Evolutionary conservation across 306 rosid species (phyloP).

Genomic region (Cicer chorassanicum): DNA sequence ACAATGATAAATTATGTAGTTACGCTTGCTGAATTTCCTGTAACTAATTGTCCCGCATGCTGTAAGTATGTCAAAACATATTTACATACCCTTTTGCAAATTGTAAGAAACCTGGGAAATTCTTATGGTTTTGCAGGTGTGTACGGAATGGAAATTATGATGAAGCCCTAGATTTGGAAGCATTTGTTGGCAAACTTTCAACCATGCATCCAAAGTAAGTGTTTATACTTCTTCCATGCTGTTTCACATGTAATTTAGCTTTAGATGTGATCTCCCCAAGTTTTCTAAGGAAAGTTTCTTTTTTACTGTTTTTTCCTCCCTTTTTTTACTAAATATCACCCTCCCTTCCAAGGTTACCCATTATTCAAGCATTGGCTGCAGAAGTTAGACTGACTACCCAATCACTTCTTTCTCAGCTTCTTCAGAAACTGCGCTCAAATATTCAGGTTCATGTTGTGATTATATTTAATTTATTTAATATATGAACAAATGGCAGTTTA

Average conservation of each 20-base stretch:
- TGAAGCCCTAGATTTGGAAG: slow-evolving; percentile 97
- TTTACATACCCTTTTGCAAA: slow-evolving; percentile 22
- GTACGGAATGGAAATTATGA: slow-evolving; percentile 96
- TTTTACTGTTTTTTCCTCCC: slow-evolving; percentile 15
- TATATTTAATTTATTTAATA: slow-evolving; percentile 20
- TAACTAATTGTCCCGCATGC: slow-evolving; percentile 13
- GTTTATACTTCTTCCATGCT: slow-evolving; percentile 23
- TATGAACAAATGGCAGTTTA: slow-evolving; percentile 20
- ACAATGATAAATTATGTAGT: not conserved
- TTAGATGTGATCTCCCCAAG: slow-evolving; percentile 19
- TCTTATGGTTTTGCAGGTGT: slow-evolving; percentile 64
- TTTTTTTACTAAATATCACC: slow-evolving; percentile 12
- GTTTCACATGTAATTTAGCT: slow-evolving; percentile 33
- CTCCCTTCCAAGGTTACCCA: slow-evolving; percentile 61
- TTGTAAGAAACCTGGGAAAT: slow-evolving; percentile 36
- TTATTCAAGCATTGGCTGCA: slow-evolving; percentile 85
- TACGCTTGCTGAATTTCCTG: slow-evolving; percentile 25
- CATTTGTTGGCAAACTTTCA: slow-evolving; percentile 88
- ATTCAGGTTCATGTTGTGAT: slow-evolving; percentile 71
- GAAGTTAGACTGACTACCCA: slow-evolving; percentile 93
- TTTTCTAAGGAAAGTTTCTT: slow-evolving; percentile 29
- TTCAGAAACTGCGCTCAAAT: slow-evolving; percentile 96
- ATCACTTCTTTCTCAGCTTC: slow-evolving; percentile 95
- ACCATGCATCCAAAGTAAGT: slow-evolving; percentile 96
- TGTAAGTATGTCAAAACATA: not conserved